Evolutionary conservation across 2,329 filamentous ascomycete species (phyloP), one percentile per base, ranked within the genome.

Genomic region (Ceratocystis albifundus): DNA sequence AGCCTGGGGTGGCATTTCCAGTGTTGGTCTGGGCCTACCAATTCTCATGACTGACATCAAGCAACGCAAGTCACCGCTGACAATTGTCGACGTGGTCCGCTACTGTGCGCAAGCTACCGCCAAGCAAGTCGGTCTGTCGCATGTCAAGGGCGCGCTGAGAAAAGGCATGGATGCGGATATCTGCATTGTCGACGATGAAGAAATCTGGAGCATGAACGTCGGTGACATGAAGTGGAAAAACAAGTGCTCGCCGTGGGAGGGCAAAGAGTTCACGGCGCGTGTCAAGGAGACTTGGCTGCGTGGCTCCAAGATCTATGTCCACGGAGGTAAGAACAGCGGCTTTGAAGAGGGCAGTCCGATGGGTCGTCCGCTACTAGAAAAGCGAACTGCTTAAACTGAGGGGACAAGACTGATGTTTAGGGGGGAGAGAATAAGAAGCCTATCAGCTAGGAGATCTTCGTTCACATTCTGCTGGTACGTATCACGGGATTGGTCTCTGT

Each of bases 1-100:
- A 3, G 92, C 92, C 0, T 99, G 94, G 94, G 94, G 94, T 65
- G 94, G 94, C 15, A 96, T 99, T 72, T 93, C 89, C 3, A 94
- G 89, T 3, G 93, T 99, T 20, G 94, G 94, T 0, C 83, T 99
- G 0, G 94, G 94, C 0, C 81, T 99, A 3, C 90, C 90, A 3
- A 96, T 99, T 70, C 81, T 99, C 4, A 88, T 92, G 85, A 92
- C 90, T 0, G 86, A 90, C 57, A 78, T 83, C 55, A 76, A 80
- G 41, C 74, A 78, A 7, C 76, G 77, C 70, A 75, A 73, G 70
- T 76, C 74, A 62, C 82, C 75, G 0, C 66, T 70, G 50, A 75
- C 74, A n/a, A 75, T 96, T 25, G 80, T 88, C 67, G 89, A 96
- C 72, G 86, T 97, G 15, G 91, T 93, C 1, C 82, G 86, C 2